Evolutionary conservation across 352 stramenopile genomes (phyloP).

Genomic region (Phytophthora cryptogea): DNA sequence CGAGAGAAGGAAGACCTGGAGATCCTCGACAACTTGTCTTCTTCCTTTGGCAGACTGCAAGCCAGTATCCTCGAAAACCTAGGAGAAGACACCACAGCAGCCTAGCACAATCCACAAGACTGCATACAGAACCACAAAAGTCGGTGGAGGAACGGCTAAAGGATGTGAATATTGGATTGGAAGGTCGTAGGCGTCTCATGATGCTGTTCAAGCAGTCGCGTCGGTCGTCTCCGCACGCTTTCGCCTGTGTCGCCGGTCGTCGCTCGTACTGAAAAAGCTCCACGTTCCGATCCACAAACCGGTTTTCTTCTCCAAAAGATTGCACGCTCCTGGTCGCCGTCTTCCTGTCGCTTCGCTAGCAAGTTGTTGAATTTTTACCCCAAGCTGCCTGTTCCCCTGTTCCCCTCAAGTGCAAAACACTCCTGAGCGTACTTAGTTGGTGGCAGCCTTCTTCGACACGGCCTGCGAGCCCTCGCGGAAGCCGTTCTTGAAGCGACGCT

Average conservation of each 20-base stretch:
- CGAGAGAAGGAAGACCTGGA: slow-evolving; percentile 73
- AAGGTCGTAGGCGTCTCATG: slow-evolving; percentile 35
- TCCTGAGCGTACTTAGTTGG: slow-evolving; percentile 72
- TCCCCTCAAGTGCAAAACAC: slow-evolving; percentile 17
- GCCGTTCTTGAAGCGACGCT: slow-evolving; percentile 99
- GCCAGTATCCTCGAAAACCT: slow-evolving; percentile 83
- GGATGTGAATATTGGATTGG: slow-evolving; percentile 52
- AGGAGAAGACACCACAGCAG: slow-evolving; percentile 44
- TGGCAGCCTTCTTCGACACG: slow-evolving; percentile 90
- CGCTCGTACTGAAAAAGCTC: slow-evolving; percentile 8
- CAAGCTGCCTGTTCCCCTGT: slow-evolving; percentile 37
- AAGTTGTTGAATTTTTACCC: slow-evolving; percentile 43
- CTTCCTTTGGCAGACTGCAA: slow-evolving; percentile 79
- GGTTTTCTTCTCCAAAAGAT: slow-evolving; percentile 20
- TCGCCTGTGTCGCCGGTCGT: slow-evolving; percentile 20
- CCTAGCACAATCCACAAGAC: slow-evolving; percentile 4
- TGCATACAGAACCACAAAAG: slow-evolving; percentile 23
- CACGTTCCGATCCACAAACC: slow-evolving; percentile 14
- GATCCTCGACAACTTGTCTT: slow-evolving; percentile 82
- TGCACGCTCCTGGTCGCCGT: slow-evolving; percentile 29
- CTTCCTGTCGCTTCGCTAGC: slow-evolving; percentile 41
- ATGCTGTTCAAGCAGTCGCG: slow-evolving; percentile 3
- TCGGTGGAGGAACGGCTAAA: slow-evolving; percentile 33
- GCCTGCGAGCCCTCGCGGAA: slow-evolving; percentile 95
- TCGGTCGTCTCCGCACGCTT: slow-evolving; percentile 21